These are phyloP conservation scores for Colletotrichum sp. DNA, from an alignment of 2,329 filamentous ascomycete genomes.

Conservation along the genomic window DNA sequence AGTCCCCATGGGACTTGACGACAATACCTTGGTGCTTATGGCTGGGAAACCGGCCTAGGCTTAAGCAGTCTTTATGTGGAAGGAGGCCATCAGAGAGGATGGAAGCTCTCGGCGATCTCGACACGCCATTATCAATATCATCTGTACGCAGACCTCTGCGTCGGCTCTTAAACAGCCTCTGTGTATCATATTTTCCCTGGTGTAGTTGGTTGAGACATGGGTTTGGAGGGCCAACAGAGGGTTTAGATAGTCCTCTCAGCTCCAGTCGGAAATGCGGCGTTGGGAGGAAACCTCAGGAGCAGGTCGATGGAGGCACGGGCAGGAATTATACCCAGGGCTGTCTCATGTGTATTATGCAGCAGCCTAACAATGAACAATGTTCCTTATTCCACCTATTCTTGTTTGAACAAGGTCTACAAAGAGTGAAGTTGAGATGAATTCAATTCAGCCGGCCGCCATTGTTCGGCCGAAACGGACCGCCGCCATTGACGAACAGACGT, in stretches of 20 bases:
- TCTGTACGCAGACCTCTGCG: background rate
- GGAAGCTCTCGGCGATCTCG: background rate
- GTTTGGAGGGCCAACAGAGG: conserved; percentile 44
- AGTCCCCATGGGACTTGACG: conserved; percentile 25
- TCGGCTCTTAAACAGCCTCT: background rate
- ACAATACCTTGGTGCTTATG: conserved; percentile 19
- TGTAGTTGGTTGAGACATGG: conserved; percentile 8
- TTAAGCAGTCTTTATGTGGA: conserved; percentile 17
- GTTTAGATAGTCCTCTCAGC: conserved; percentile 57
- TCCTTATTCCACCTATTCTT: background rate
- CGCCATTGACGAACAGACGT: background rate
- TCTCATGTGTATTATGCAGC: background rate
- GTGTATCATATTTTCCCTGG: background rate
- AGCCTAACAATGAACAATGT: background rate
- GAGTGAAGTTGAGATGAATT: background rate
- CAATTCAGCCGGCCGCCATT: background rate
- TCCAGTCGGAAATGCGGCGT: conserved; percentile 29
- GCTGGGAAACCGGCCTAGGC: conserved; percentile 13
- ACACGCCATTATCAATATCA: conserved; percentile 5
- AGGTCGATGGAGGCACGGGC: background rate
- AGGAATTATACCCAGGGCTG: conserved; percentile 17
- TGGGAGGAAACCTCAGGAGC: conserved; percentile 12
- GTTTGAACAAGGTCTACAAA: background rate
- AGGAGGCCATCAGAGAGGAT: background rate
- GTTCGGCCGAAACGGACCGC: background rate